Evolutionary conservation across 2,329 filamentous ascomycete species (phyloP).

Genomic region (Penicillium decumbens): DNA sequence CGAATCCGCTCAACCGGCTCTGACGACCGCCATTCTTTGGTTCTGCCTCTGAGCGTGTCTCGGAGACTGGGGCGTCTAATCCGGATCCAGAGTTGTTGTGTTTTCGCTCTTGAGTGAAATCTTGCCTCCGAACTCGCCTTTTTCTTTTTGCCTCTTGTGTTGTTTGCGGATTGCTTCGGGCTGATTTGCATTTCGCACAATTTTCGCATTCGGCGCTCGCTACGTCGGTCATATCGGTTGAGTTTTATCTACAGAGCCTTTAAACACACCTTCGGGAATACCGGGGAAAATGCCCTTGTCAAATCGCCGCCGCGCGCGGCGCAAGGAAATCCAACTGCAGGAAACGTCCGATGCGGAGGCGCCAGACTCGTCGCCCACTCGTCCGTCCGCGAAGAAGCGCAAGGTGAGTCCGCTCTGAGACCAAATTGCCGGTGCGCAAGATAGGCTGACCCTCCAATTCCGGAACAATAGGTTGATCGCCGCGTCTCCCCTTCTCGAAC

Average conservation of each 20-base stretch:
- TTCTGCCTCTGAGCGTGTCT: constrained; percentile 26
- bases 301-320: constrained; percentile 44
- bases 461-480: constrained; percentile 31
- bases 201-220: constrained; percentile 4
- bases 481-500: constrained; percentile 31
- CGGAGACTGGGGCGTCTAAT: constrained; percentile 24
- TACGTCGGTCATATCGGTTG: constrained; percentile 3
- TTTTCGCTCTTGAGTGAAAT: constrained; percentile 15
- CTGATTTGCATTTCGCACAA: constrained; percentile 5
- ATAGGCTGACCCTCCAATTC: constrained; percentile 10
- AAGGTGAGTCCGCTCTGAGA: constrained; percentile 36
- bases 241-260: not conserved
- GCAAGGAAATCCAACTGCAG: constrained; percentile 44
- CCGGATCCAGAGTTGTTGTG: constrained; percentile 23
- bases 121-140: constrained; percentile 10
- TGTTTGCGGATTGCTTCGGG: constrained; percentile 8
- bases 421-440: constrained; percentile 4
- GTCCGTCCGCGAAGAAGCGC: constrained; percentile 47
- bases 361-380: constrained; percentile 46
- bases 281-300: constrained; percentile 38
- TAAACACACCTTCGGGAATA: not conserved
- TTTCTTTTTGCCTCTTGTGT: constrained; percentile 7
- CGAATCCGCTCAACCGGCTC: constrained; percentile 24
- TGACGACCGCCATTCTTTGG: constrained; percentile 26
- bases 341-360: constrained; percentile 45